Base-by-base conservation (phyloP, 768 basidiomycete species). In the Pleurotus pulmonarius region DNA sequence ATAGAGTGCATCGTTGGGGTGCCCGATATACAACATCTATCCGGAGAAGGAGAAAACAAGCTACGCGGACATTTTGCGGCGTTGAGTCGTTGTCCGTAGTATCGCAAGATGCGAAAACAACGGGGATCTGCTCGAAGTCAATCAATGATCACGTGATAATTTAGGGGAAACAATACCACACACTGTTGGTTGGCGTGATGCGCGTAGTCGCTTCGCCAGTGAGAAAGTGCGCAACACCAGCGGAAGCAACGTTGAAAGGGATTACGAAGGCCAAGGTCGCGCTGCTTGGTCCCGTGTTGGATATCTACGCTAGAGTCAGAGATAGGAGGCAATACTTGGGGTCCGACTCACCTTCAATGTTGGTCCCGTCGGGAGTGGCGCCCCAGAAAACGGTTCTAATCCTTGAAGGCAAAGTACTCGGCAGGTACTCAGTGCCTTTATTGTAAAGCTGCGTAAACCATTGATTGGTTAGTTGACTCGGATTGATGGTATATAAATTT, bases 381-480 rank as follows among this genome's bases (percentile, higher is more conserved):
- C 83, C 85, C 87, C 87, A 88, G 67, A 82, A 78, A 1, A 85
- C 64, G 0, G 81, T 80, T 8, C 82, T 83, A 3, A 58, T 64
- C 0, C 60, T 48, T 26, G 56, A 67, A 0, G 86, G 85, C 0
- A 85, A 73, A 0, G 83, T 87, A 64, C 82, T 86, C 2, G 85
- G 82, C 0, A 88, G 64, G 61, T 85, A 87, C 60, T 78, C 76
- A 43, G 84, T 81, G 3, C 87, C 87, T 40, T 79, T 70, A 64
- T 87, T 81, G 72, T 87, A 88, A 40, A 88, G 73, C 85, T 87
- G 58, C 73, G 75, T 44, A 76, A 61, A 72, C 72, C 41, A 20
- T 20, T 20, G 20, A n/a, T 29, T 3, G 55, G 37, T 45, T 16
- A 49, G 11, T 20, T 15, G 5, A 29, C 26, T 29, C 26, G 8